These are phyloP conservation scores for Cordia subcordata DNA, from an alignment of 257 asterid species.

Conservation along the genomic window DNA sequence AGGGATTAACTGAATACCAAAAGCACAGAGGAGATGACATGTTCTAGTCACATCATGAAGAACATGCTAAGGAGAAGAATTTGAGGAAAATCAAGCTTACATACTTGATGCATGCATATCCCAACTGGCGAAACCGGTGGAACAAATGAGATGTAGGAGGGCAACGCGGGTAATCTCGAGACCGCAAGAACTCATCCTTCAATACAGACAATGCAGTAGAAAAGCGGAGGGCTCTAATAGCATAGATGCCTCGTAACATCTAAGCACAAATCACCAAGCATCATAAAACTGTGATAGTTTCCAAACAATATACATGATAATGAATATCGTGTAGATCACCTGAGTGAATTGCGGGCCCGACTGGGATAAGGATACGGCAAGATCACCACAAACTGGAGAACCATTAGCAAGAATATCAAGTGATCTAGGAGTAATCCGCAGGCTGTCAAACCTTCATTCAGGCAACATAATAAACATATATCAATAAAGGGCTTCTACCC, in stretches of 20 bases:
- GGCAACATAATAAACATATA: constrained; percentile 20
- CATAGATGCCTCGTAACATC: constrained; percentile 93
- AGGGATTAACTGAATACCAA: neutral
- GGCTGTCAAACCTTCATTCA: constrained; percentile 88
- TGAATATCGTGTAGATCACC: constrained; percentile 30
- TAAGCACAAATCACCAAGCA: constrained; percentile 26
- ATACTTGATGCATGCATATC: constrained; percentile 93
- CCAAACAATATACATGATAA: constrained; percentile 2
- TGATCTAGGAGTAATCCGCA: constrained; percentile 96
- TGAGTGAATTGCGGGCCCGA: constrained; percentile 97
- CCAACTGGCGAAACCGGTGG: constrained; percentile 98
- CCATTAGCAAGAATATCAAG: constrained; percentile 97
- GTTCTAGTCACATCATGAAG: no score
- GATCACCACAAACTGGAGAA: constrained; percentile 98
- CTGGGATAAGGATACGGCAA: constrained; percentile 96
- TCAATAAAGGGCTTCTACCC: constrained; percentile 25
- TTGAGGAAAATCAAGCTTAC: constrained; percentile 1
- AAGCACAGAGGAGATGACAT: neutral
- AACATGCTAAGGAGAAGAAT: neutral
- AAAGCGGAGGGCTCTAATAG: constrained; percentile 94
- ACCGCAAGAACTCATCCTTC: constrained; percentile 90
- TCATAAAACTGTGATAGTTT: constrained; percentile 13
- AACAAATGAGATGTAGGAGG: constrained; percentile 96
- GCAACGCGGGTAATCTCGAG: constrained; percentile 98
- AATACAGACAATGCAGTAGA: constrained; percentile 93